A percentile compares a stretch with the other conserved stretches of the same genome.
Evolutionary conservation across 23 red algal genomes (phyloP).

Genomic region (Cyanidium caldarium): DNA sequence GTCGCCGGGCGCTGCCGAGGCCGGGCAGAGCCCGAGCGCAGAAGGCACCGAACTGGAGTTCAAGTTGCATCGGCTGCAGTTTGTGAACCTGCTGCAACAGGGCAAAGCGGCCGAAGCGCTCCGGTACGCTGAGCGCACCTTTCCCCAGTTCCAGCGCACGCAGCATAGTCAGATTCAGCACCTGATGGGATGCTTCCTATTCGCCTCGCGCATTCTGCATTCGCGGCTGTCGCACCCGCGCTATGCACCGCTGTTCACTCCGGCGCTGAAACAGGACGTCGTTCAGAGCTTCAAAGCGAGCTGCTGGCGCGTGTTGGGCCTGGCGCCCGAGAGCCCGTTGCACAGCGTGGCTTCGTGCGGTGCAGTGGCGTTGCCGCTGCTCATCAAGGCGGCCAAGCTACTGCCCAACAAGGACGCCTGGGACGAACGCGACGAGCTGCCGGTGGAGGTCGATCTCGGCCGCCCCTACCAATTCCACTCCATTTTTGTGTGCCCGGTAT

Average conservation of each 20-base stretch:
- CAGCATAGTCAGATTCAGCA: slow-evolving; percentile 37
- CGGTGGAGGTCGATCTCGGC: slow-evolving; percentile 63
- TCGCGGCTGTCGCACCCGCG: too few relatives aligned
- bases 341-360: slow-evolving; percentile 45
- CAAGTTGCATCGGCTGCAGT: slow-evolving; percentile 32
- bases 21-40: not conserved
- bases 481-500: slow-evolving; percentile 62
- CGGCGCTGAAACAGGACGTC: slow-evolving; percentile 22
- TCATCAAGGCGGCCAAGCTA: slow-evolving; percentile 39
- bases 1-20: too few relatives aligned
- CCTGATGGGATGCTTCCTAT: slow-evolving; percentile 46
- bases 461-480: slow-evolving; percentile 43
- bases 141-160: slow-evolving; percentile 27
- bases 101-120: slow-evolving; percentile 13
- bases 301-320: slow-evolving; percentile 35
- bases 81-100: slow-evolving; percentile 21
- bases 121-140: slow-evolving; percentile 23
- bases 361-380: slow-evolving; percentile 33
- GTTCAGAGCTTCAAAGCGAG: slow-evolving; percentile 23
- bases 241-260: slow-evolving; percentile 36
- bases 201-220: slow-evolving; percentile 18
- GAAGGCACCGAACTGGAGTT: slow-evolving; percentile 28
- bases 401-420: slow-evolving; percentile 29
- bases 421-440: slow-evolving; percentile 42
- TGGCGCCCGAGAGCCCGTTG: slow-evolving; percentile 35